Evolutionary conservation across 768 basidiomycete species (phyloP), one percentile per base, ranked within the genome.

Genomic region (Trametes maxima): DNA sequence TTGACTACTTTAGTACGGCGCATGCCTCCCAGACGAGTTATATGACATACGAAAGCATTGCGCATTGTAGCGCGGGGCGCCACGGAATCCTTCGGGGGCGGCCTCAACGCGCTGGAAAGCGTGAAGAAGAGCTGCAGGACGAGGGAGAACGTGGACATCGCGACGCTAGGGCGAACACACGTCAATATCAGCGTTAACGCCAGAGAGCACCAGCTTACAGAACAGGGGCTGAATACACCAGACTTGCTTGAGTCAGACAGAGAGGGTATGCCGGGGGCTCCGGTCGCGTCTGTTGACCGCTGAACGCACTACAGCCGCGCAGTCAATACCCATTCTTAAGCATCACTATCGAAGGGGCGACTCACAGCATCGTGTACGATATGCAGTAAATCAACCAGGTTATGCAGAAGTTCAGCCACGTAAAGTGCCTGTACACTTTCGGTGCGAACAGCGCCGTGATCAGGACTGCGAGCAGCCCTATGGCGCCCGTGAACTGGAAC

Each of bases 341-440:
- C 24, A n/a, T 7, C 3, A 19, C 12, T 5, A 39, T 5, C 22
- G 17, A 28, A 19, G 19, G 3, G 14, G 25, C 1, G 11, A 57
- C 65, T 55, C 49, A 65, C 65, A 65, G 61, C 17, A 65, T 46
- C 35, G 49, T 61, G 50, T 65, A 65, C 14, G 65, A 65, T 16
- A 65, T 43, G 25, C 53, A 57, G 54, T 62, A 65, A 14, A 65
- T 60, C 43, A 65, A 37, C 65, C 65, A 65, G 16, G 60, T 59
- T 14, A 65, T 62, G 57, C 60, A 62, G 60, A 65, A 65, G 61
- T 65, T 65, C 60, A 65, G 53, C 65, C 65, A 65, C 25, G 65
- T 62, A n/a, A 59, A 59, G 43, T 62, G 60, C 21, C 62, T 28
- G 52, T 64, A 64, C 35, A 64, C 54, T 33, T 64, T 64, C 21